Conservation (phyloP, 2,329 filamentous ascomycete genomes). For the Penicillium expansum region DNA sequence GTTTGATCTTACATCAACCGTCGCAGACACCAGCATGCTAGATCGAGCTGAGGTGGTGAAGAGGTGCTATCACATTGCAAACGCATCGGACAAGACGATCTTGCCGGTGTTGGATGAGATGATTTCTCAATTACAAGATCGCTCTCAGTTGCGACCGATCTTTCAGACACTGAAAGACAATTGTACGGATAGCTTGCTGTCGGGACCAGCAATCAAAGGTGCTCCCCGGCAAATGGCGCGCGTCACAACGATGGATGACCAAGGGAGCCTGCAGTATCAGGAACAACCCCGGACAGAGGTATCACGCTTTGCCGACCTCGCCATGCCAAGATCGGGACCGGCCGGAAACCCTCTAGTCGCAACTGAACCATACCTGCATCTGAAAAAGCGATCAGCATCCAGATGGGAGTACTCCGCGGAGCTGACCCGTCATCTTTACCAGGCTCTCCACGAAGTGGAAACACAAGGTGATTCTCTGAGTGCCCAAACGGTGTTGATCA, state of each 20-base stretch:
- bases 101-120: neutral
- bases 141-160: neutral
- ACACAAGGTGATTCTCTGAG: slow-evolving; percentile 84
- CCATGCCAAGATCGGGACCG: slow-evolving; percentile 87
- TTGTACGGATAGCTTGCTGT: neutral
- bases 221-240: slow-evolving; percentile 57
- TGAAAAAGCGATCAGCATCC: slow-evolving; percentile 93
- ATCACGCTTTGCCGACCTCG: slow-evolving; percentile 56
- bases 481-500: slow-evolving; percentile 96
- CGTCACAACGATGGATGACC: slow-evolving; percentile 96
- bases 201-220: neutral
- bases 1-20: slow-evolving; percentile 69
- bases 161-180: neutral
- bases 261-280: slow-evolving; percentile 67
- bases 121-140: neutral
- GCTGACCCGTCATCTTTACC: slow-evolving; percentile 86
- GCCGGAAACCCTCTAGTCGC: slow-evolving; percentile 48
- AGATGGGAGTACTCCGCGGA: slow-evolving; percentile 99
- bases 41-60: slow-evolving; percentile 89
- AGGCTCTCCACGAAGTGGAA: slow-evolving; percentile 85
- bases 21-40: slow-evolving; percentile 95
- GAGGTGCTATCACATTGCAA: neutral
- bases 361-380: slow-evolving; percentile 71
- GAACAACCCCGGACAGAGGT: slow-evolving; percentile 53
- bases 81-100: neutral